Percentiles rank a stretch among this genome's conserved stretches.
phyloP scores from a whole-genome alignment of 495 filamentous ascomycete genomes.

The Neurospora sp. region DNA sequence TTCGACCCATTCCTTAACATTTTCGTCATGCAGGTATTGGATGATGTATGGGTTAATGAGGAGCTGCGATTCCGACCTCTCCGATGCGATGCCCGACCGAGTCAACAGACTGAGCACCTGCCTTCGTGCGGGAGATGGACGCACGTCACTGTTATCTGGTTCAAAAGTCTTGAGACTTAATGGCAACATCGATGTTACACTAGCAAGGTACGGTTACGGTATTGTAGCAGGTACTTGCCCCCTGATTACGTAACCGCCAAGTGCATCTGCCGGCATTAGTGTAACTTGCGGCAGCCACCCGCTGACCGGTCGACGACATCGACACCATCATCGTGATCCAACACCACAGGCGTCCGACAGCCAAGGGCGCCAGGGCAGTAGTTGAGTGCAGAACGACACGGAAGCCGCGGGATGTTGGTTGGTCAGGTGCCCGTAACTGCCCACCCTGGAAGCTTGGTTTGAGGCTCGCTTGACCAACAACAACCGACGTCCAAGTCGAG shows the following conservation, averaged over 20 bases:
- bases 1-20: not conserved
- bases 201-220: not conserved
- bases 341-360: not conserved
- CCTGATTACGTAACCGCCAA: not conserved
- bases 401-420: not conserved
- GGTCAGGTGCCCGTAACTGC: not conserved
- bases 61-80: not conserved
- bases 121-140: not conserved
- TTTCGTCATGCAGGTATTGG: not conserved
- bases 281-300: not conserved
- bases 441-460: not conserved
- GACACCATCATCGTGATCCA: not conserved
- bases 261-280: not conserved
- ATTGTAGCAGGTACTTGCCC: not conserved
- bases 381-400: not conserved
- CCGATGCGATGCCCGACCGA: not conserved
- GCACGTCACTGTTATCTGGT: not conserved
- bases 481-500: not conserved
- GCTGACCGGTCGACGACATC: not conserved
- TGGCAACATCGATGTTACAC: not conserved
- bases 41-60: not conserved
- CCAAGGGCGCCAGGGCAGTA: not conserved
- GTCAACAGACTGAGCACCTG: not conserved
- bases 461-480: not conserved
- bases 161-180: not conserved